Base-by-base conservation (phyloP, 176 grass and related monocot species). In the Paspalum vaginatum region DNA sequence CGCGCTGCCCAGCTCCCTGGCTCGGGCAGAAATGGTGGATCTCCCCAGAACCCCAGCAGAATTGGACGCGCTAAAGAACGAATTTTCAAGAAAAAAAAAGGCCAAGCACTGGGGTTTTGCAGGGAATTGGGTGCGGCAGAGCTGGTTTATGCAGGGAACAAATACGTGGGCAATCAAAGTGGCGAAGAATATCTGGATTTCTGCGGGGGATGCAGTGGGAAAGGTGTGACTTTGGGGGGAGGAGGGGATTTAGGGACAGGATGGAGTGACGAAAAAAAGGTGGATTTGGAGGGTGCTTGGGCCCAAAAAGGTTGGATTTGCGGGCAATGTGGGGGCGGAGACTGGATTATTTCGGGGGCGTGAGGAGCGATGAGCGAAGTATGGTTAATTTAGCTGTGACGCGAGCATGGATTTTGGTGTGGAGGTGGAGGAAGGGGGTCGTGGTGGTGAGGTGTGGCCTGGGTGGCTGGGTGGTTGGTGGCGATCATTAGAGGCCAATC, bases 181-280 rank as follows among this genome's bases (percentile, higher is more conserved):
- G 51, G 46, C 43, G 52, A 77, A 85, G 60, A 76, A 59, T 79
- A 46, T 52, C 25, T 85, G 68, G 57, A 75, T 86, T 89, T 83
- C 76, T 49, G 62, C 50, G 76, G 39, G 45, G 56, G 66, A 41
- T 8, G 56, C 54, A 64, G 83, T 79, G 75, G 50, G 56, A 92
- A 89, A 86, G 54, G 71, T 37, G 64, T 47, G 67, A 86, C 76
- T 86, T 75, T 22, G 9, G 66, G 26, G 26, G 43, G 26, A 24
- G 49, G 60, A 22, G 43, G 65, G 78, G 68, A 86, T 90, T 87
- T 85, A 81, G 82, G 82, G 82, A 81, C 82, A 81, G 70, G 65
- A 81, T 81, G 87, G 78, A 77, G 74, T 64, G 75, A 87, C 32
- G 68, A 87, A 63, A 84, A 63, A 84, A 71, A 68, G 54, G 25